Evolutionary conservation across 768 basidiomycete genomes (phyloP).

Genomic region (Amanita inopinata): DNA sequence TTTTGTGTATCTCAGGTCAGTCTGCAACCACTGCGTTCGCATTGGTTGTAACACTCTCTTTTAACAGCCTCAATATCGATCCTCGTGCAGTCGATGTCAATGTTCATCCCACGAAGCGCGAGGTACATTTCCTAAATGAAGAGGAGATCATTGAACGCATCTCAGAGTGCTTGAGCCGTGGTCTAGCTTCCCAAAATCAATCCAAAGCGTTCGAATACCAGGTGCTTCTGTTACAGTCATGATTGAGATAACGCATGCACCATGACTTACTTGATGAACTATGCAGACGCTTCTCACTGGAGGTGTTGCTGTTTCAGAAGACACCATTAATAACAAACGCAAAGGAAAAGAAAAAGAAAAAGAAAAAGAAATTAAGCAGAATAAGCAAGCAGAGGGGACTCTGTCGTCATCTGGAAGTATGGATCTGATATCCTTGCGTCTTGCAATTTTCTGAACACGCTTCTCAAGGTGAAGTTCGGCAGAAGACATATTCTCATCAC

Average conservation of each 20-base stretch:
- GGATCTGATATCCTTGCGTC: not conserved
- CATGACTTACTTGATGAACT: not conserved
- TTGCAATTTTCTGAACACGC: not conserved
- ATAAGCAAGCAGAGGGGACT: slow-evolving; percentile 18
- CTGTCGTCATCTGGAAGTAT: slow-evolving; percentile 13
- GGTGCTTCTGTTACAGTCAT: slow-evolving; percentile 22
- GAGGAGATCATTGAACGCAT: slow-evolving; percentile 76
- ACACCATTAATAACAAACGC: slow-evolving; percentile 23
- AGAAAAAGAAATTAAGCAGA: slow-evolving; percentile 19
- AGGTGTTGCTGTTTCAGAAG: slow-evolving; percentile 27
- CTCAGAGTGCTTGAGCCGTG: slow-evolving; percentile 59
- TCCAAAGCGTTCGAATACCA: slow-evolving; percentile 70
- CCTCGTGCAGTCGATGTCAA: slow-evolving; percentile 92
- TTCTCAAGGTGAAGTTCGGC: slow-evolving; percentile 20
- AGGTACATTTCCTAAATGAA: slow-evolving; percentile 91
- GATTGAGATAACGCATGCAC: not conserved
- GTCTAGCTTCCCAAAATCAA: slow-evolving; percentile 51
- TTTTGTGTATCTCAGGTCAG: slow-evolving; percentile 91
- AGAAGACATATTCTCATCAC: slow-evolving; percentile 66
- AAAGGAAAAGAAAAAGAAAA: slow-evolving; percentile 37
- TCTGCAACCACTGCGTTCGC: not conserved
- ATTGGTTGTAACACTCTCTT: slow-evolving; percentile 3
- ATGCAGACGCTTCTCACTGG: slow-evolving; percentile 53
- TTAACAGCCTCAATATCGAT: slow-evolving; percentile 64
- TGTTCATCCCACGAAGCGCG: slow-evolving; percentile 95